Evolutionary conservation across 768 basidiomycete genomes (phyloP).

Genomic region (Auriscalpium vulgare): DNA sequence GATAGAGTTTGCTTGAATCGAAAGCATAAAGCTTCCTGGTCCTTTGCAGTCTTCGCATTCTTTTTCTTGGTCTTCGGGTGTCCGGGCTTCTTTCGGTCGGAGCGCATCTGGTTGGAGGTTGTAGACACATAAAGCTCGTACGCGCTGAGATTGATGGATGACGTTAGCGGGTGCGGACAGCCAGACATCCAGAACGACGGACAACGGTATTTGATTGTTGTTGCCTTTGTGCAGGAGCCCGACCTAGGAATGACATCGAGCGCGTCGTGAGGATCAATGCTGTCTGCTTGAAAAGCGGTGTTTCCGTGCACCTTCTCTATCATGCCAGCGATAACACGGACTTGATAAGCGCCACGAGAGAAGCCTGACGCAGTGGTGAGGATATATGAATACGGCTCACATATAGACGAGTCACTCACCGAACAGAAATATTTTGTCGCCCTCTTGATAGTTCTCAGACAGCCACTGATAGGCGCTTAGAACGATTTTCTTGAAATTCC

Average conservation of each 20-base stretch:
- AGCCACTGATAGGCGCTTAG: conserved; percentile 34
- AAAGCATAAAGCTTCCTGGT: too few species aligned
- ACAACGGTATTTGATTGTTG: conserved; percentile 34
- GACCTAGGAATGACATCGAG: conserved; percentile 21
- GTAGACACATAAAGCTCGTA: conserved; percentile 21
- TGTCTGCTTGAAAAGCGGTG: too few species aligned
- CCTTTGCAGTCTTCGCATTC: too few species aligned
- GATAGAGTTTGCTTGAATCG: too few species aligned
- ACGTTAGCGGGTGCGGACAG: too few species aligned
- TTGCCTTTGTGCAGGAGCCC: conserved; percentile 33
- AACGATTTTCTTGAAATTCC: conserved; percentile 29
- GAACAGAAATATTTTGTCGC: conserved; percentile 34
- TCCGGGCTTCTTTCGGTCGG: too few species aligned
- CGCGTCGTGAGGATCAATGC: neutral
- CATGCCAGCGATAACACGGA: conserved; percentile 35
- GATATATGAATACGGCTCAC: too few species aligned
- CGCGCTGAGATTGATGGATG: conserved; percentile 20
- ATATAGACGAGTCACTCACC: conserved; percentile 19
- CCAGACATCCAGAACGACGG: neutral
- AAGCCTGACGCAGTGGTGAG: conserved; percentile 24
- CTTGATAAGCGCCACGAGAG: conserved; percentile 39
- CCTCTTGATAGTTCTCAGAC: conserved; percentile 28
- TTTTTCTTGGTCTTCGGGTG: too few species aligned
- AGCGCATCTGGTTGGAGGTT: neutral
- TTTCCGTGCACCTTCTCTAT: conserved; percentile 24